A percentile compares a stretch with the other conserved stretches of the same genome.
Evolutionary conservation across 1,284 basidiomycete genomes (phyloP).

Genomic region (Ceratorhiza oryzae-sativae): DNA sequence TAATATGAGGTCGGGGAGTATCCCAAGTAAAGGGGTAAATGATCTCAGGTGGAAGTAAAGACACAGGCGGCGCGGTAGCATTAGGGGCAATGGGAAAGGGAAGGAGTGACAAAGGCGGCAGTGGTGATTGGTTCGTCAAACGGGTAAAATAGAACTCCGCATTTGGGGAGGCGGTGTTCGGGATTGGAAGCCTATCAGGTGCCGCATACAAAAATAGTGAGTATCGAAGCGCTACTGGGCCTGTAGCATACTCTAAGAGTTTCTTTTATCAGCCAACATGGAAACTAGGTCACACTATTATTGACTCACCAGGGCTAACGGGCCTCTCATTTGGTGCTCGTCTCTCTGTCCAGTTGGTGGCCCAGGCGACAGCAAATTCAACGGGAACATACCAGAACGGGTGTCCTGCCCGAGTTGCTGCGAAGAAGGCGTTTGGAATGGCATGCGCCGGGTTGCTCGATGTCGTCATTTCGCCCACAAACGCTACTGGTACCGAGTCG

Average conservation of each 20-base stretch:
- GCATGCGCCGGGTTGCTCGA: conserved; percentile 16
- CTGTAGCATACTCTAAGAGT: conserved; percentile 18
- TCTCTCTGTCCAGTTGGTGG: conserved; percentile 7
- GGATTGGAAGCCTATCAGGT: not conserved
- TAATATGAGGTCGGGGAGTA: conserved; percentile 7
- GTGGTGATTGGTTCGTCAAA: not conserved
- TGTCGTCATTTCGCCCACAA: conserved; percentile 27
- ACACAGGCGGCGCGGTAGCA: conserved; percentile 5
- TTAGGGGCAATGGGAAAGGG: not conserved
- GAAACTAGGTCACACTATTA: not conserved
- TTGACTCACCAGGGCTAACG: conserved; percentile 21
- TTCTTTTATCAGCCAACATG: not conserved
- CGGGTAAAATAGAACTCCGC: not conserved
- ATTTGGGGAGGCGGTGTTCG: not conserved
- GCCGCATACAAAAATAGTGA: conserved; percentile 17
- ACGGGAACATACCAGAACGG: conserved; percentile 26
- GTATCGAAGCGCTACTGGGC: conserved; percentile 30
- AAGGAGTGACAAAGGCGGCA: not conserved
- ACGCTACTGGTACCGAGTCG: not conserved
- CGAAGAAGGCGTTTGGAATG: conserved; percentile 31
- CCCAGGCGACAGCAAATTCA: conserved; percentile 29
- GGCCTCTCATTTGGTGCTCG: not conserved
- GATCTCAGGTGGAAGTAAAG: conserved; percentile 21
- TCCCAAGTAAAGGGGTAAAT: conserved; percentile 33
- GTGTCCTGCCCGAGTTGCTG: conserved; percentile 15